Conservation (phyloP, 805 yeast species). For the Hanseniaspora taiwanica region DNA sequence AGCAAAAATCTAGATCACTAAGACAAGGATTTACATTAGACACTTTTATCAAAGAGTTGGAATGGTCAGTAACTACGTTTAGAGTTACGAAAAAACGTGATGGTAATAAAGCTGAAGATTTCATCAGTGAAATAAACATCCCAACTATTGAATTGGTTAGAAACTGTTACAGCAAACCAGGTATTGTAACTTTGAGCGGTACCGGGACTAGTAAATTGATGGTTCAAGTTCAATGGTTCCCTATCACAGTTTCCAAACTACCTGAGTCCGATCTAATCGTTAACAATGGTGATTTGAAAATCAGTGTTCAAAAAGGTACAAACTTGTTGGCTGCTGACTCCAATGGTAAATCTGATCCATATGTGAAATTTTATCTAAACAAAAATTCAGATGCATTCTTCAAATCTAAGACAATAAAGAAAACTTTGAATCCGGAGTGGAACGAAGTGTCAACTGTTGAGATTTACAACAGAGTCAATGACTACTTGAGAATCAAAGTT, state of each 20-base stretch:
- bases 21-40: constrained; percentile 50
- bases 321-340: constrained; percentile 76
- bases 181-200: constrained; percentile 42
- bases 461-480: constrained; percentile 49
- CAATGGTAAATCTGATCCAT: constrained; percentile 92
- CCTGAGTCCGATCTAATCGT: constrained; percentile 66
- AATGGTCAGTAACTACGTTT: constrained; percentile 53
- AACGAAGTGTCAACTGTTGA: constrained; percentile 52
- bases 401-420: constrained; percentile 73
- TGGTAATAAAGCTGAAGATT: constrained; percentile 41
- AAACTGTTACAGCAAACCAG: constrained; percentile 51
- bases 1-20: constrained; percentile 25
- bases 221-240: constrained; percentile 65
- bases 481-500: constrained; percentile 42
- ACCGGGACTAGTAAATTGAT: constrained; percentile 38
- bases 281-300: constrained; percentile 57
- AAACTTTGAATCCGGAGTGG: constrained; percentile 84
- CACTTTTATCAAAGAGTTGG: constrained; percentile 62
- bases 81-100: constrained; percentile 45
- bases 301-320: constrained; percentile 50
- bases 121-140: constrained; percentile 47
- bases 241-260: constrained; percentile 43
- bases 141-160: constrained; percentile 56
- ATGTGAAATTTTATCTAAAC: constrained; percentile 54
- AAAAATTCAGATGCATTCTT: constrained; percentile 31